Base-by-base conservation (phyloP, 371 early-diverging fungal genomes). In the Basidiobolus meristosporus region DNA sequence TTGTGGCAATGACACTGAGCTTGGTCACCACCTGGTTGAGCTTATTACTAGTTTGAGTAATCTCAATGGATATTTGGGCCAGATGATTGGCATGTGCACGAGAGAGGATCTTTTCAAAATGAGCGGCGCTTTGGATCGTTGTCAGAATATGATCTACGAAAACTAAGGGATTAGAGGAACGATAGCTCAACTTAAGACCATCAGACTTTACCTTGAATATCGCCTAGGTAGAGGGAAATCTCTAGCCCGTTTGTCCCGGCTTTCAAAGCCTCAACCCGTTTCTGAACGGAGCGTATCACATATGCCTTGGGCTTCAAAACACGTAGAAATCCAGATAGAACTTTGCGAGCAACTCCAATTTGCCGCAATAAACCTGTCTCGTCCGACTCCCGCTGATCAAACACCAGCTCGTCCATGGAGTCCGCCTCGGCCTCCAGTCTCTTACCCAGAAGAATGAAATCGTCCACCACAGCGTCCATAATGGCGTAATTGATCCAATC, bases 51-150 rank as follows among this genome's bases (percentile, higher is more conserved):
- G 90, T 73, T 51, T 88, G 83, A 7, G 93, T 97, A 53, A 96
- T 80, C 55, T 96, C 96, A 30, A 97, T 86, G 2, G 81, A 80
- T 28, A 96, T 93, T 46, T 91, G 90, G 0, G 96, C 98, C 41
- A 97, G 60, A 46, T 97, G 96, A 47, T 92, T 96, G 11, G 82
- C 73, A 52, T 97, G 96, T 0, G 90, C 74, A 15, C 95, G 63
- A 1, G 82, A 77, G 3, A 95, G 66, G 18, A 91, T 83, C 45
- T 78, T 82, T 54, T 95, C 93, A 45, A 82, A 87, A 42, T 92
- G 91, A 23, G 66, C 62, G 5, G 91, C 60, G 19, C 81, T 87
- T 50, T 88, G 82, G 1, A 82, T 51, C 86, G 92, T 90, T 7
- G 92, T 89, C 40, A 93, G 59, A 7, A 93, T 75, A 51, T 97